phyloP scores from a whole-genome alignment of 305 asterid genomes.

The Fraxinus sp. region DNA sequence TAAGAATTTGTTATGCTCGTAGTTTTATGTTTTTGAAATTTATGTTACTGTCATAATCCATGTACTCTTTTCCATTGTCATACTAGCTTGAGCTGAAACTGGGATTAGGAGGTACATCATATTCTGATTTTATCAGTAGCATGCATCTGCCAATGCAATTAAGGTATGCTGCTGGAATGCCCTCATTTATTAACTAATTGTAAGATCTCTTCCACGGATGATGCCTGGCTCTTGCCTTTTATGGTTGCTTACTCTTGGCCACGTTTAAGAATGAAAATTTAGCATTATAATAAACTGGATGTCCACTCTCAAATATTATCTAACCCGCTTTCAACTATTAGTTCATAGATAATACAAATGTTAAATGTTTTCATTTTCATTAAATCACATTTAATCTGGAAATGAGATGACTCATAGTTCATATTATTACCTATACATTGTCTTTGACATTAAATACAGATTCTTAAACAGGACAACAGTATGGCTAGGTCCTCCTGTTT shows the following conservation, averaged over 20 bases:
- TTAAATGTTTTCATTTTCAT: background rate
- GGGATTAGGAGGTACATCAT: constrained; percentile 93
- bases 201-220: constrained; percentile 5
- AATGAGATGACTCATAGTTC: background rate
- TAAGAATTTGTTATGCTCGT: background rate
- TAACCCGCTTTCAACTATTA: background rate
- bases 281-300: background rate
- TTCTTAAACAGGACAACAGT: background rate
- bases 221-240: background rate
- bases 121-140: constrained; percentile 75
- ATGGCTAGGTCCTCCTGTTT: background rate
- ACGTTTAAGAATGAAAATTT: background rate
- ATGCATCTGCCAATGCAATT: constrained; percentile 96
- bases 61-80: constrained; percentile 19
- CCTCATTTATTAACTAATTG: background rate
- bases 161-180: constrained; percentile 48
- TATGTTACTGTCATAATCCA: constrained; percentile 1
- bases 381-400: background rate
- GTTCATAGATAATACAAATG: background rate
- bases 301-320: background rate
- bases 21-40: background rate
- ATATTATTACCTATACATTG: background rate
- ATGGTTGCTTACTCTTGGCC: background rate
- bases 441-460: background rate
- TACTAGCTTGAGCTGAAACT: constrained; percentile 84